phyloP scores from a whole-genome alignment of 148 eudicot species.

The Suaeda aralocaspica region DNA sequence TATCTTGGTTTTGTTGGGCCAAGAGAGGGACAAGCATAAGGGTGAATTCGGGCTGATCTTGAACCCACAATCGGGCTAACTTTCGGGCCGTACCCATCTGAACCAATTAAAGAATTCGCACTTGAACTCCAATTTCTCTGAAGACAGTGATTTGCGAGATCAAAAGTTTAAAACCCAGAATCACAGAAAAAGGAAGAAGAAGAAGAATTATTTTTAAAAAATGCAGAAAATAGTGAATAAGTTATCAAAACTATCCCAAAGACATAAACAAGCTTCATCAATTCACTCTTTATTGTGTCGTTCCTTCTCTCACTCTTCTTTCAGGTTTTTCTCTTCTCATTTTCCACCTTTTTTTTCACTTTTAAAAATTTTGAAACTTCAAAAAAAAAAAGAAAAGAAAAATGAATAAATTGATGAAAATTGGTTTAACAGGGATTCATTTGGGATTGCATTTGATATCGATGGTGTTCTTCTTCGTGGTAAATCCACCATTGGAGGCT shows the following conservation, averaged over 20 bases:
- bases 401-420: neutral
- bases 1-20: too few relatives aligned
- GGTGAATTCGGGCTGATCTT: too few relatives aligned
- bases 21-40: too few relatives aligned
- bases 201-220: too few relatives aligned
- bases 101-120: too few relatives aligned
- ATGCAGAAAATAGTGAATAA: constrained; percentile 14
- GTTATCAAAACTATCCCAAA: neutral
- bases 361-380: neutral
- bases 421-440: constrained; percentile 28
- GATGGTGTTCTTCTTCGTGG: constrained; percentile 74
- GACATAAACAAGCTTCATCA: neutral
- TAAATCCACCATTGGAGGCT: constrained; percentile 46
- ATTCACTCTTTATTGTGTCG: neutral
- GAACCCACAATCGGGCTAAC: too few relatives aligned
- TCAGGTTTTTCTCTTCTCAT: neutral
- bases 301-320: constrained; percentile 20
- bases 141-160: too few relatives aligned
- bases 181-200: too few relatives aligned
- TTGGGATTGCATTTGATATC: constrained; percentile 72
- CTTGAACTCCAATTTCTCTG: too few relatives aligned
- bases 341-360: neutral
- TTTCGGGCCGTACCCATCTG: too few relatives aligned
- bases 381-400: neutral
- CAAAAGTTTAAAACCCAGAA: too few relatives aligned